phyloP scores from a whole-genome alignment of 208 protist genomes.

The Baffinella frigidus region DNA sequence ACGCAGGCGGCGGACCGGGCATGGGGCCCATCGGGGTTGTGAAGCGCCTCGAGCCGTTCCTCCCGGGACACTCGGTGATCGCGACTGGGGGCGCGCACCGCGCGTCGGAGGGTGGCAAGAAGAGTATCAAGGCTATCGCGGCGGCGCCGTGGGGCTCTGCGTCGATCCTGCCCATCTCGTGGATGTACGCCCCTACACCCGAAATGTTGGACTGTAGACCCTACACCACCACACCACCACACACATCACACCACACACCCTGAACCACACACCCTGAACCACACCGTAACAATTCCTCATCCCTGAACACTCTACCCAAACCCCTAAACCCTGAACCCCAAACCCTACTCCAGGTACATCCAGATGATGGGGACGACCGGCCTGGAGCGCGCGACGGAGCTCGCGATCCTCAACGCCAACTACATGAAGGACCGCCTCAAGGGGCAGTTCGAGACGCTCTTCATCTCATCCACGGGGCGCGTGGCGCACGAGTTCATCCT shows the following conservation, averaged over 20 bases:
- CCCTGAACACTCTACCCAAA: too few relatives aligned
- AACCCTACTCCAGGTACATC: too few relatives aligned
- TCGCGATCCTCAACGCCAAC: slow-evolving; percentile 93
- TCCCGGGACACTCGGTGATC: slow-evolving; percentile 79
- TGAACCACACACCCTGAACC: too few relatives aligned
- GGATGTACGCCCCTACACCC: too few relatives aligned
- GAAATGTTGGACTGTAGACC: too few relatives aligned
- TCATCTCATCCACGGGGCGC: slow-evolving; percentile 77
- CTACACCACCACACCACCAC: too few relatives aligned
- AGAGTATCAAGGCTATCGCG: slow-evolving; percentile 83
- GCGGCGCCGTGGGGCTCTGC: slow-evolving; percentile 88
- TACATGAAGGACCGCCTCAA: slow-evolving; percentile 87
- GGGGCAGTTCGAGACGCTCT: slow-evolving; percentile 82
- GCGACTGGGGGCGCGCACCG: too few relatives aligned
- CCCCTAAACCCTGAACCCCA: too few relatives aligned
- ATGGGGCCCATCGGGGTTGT: slow-evolving; percentile 93
- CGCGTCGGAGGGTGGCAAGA: too few relatives aligned
- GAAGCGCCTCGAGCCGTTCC: slow-evolving; percentile 65
- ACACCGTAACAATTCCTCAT: too few relatives aligned
- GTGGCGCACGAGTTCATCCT: slow-evolving; percentile 97
- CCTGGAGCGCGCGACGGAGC: slow-evolving; percentile 63
- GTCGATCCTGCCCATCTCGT: slow-evolving; percentile 92
- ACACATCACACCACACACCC: too few relatives aligned
- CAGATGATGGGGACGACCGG: slow-evolving; percentile 84
- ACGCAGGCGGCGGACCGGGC: slow-evolving; percentile 95